phyloP scores from a whole-genome alignment of 2,329 filamentous ascomycete species.

The Xylariaceae sp. region DNA sequence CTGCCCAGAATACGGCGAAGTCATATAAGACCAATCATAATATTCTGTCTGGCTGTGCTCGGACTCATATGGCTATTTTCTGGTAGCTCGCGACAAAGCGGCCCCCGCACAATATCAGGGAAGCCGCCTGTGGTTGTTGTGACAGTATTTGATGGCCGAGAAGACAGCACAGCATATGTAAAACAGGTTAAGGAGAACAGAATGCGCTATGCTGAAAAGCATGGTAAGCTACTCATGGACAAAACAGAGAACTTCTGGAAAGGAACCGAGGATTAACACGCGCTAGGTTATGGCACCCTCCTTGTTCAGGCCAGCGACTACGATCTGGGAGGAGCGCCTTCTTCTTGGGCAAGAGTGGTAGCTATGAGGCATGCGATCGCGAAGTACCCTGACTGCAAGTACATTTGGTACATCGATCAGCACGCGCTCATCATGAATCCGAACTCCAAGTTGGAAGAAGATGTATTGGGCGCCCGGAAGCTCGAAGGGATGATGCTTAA shows the following conservation, averaged over 20 bases:
- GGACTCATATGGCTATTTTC: conserved; percentile 57
- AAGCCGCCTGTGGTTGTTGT: conserved; percentile 69
- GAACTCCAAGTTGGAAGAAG: conserved; percentile 59
- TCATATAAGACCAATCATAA: conserved; percentile 54
- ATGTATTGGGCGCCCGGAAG: conserved; percentile 60
- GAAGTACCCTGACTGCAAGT: conserved; percentile 67
- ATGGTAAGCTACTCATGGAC: conserved; percentile 54
- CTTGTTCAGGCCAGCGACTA: conserved; percentile 75
- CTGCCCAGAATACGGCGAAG: conserved; percentile 53
- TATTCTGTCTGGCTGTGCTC: conserved; percentile 51
- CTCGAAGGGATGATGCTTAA: conserved; percentile 78
- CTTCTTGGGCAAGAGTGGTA: conserved; percentile 72
- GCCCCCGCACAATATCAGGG: conserved; percentile 41
- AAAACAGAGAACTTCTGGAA: background rate
- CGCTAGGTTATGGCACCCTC: conserved; percentile 76
- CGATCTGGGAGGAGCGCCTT: conserved; percentile 54
- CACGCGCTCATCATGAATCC: conserved; percentile 88
- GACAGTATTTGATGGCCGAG: conserved; percentile 69
- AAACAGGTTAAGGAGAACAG: conserved; percentile 76
- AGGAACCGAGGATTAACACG: background rate
- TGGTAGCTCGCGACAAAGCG: conserved; percentile 24
- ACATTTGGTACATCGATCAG: conserved; percentile 82
- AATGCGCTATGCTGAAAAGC: conserved; percentile 74
- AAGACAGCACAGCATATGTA: conserved; percentile 61
- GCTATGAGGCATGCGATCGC: conserved; percentile 86